Evolutionary conservation across 1,139 yeast species (phyloP), one percentile per base, ranked within the genome.

Genomic region (Protomyces inouyei): DNA sequence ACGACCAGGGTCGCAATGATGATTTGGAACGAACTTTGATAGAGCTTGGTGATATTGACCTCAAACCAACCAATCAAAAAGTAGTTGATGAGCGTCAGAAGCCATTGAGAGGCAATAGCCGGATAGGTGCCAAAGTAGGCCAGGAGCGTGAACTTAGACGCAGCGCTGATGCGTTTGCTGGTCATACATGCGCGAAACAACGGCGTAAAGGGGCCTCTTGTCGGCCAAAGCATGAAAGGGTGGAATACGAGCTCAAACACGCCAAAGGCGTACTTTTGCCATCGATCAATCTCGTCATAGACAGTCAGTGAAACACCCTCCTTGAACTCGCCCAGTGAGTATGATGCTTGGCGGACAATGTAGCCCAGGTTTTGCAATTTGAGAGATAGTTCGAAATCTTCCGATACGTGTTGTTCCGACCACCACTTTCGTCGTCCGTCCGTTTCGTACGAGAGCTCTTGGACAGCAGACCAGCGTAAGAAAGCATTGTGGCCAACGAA

Each of bases 271-370:
- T 66, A 66, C 56, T 66, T 67, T 52, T 67, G 66, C 68, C 68
- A 67, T 28, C 68, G 67, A 43, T 67, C 66, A 21, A 67, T 56
- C 52, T 67, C 68, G 38, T 67, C 68, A 40, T 67, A 66, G 9
- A 67, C 68, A 12, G 68, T 67, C 51, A 67, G 52, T 18, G 68
- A 67, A 8, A 67, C 68, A 16, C 68, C 68, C 52, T 67, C 68
- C 37, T 66, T 65, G 52, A 67, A 66, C 37, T 66, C 61, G 32
- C 67, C 68, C 23, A 57, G 57, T 28, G 32, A 35, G 56, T 66
- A 67, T 12, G 68, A 38, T 8, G 64, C 61, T 60, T 64, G 35
- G 21, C 68, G 52, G 5, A 67, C 65, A 36, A 55, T 54, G 53
- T 60, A 67, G 9, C 68, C 68, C 14, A 64, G 23, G 12, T 64